These are phyloP conservation scores for Clausena lansium DNA, from an alignment of 345 rosid genomes.

Conservation along the genomic window DNA sequence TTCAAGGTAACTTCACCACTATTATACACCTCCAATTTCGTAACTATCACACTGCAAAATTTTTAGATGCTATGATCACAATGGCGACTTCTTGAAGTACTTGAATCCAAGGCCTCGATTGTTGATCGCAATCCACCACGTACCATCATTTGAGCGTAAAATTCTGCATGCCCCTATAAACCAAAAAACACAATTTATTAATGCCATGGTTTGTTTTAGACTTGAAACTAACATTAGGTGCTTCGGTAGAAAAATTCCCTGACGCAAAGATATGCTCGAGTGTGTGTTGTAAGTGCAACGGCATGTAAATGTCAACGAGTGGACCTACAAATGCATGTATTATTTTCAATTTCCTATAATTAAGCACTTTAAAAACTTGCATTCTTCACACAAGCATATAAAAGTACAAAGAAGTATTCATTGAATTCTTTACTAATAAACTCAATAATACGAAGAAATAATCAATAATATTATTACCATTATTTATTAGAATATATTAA, in stretches of 20 bases:
- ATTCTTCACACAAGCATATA: neutral
- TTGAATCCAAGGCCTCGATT: conserved; percentile 30
- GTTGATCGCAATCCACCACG: conserved; percentile 32
- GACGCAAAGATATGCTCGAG: neutral
- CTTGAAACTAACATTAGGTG: neutral
- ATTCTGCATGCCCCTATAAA: conserved; percentile 33
- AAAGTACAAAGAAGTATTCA: neutral
- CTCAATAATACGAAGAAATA: too few relatives aligned
- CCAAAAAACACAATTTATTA: neutral
- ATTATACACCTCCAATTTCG: neutral
- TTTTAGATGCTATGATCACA: neutral
- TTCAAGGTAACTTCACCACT: neutral
- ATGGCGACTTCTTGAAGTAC: neutral
- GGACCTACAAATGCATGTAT: neutral
- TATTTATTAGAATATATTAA: too few relatives aligned
- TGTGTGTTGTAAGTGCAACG: neutral
- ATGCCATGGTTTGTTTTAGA: neutral
- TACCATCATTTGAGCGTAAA: conserved; percentile 33
- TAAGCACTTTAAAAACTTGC: neutral
- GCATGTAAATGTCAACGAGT: neutral
- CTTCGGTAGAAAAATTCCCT: neutral
- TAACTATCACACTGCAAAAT: too few relatives aligned
- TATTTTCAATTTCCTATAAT: neutral
- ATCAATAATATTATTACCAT: too few relatives aligned
- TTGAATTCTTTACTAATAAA: too few relatives aligned